These are phyloP conservation scores for Dothideomycetes sp. DNA, from an alignment of 2,329 filamentous ascomycete species.

Conservation along the genomic window DNA sequence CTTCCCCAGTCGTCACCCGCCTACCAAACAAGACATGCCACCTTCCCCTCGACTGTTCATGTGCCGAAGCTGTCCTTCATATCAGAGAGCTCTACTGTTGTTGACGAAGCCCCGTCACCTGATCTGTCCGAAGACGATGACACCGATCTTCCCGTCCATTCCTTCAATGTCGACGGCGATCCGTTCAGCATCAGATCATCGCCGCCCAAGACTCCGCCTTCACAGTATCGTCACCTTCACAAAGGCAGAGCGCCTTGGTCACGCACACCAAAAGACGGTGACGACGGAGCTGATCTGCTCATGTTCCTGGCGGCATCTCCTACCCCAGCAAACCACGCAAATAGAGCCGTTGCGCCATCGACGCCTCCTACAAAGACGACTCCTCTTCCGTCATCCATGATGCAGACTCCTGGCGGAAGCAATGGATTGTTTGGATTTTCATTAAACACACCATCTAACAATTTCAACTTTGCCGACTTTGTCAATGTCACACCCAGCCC, in stretches of 20 bases:
- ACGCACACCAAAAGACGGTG: slow-evolving; percentile 51
- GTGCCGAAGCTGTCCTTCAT: slow-evolving; percentile 73
- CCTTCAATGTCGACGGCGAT: slow-evolving; percentile 52
- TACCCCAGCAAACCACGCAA: slow-evolving; percentile 58
- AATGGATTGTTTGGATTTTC: slow-evolving; percentile 48
- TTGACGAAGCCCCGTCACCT: slow-evolving; percentile 51
- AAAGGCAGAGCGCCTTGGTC: slow-evolving; percentile 32
- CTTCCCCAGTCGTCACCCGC: slow-evolving; percentile 80
- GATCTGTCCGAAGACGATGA: slow-evolving; percentile 70
- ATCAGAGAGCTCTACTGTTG: slow-evolving; percentile 58
- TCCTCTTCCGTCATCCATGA: slow-evolving; percentile 72
- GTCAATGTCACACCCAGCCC: slow-evolving; percentile 96
- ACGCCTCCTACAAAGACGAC: slow-evolving; percentile 46
- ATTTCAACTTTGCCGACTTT: slow-evolving; percentile 92
- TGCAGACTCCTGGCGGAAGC: slow-evolving; percentile 71
- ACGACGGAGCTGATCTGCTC: slow-evolving; percentile 76
- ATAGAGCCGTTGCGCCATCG: slow-evolving; percentile 41
- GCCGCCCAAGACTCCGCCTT: slow-evolving; percentile 71
- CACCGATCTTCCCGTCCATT: slow-evolving; percentile 65
- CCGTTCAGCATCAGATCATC: slow-evolving; percentile 57
- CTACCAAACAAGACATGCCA: slow-evolving; percentile 63
- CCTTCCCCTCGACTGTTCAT: slow-evolving; percentile 55
- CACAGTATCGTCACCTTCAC: slow-evolving; percentile 32
- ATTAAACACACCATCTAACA: slow-evolving; percentile 70
- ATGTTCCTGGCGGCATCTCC: slow-evolving; percentile 89